These are phyloP conservation scores for Ceratobasidium sp. DNA, from an alignment of 1,284 basidiomycete species.

Conservation along the genomic window DNA sequence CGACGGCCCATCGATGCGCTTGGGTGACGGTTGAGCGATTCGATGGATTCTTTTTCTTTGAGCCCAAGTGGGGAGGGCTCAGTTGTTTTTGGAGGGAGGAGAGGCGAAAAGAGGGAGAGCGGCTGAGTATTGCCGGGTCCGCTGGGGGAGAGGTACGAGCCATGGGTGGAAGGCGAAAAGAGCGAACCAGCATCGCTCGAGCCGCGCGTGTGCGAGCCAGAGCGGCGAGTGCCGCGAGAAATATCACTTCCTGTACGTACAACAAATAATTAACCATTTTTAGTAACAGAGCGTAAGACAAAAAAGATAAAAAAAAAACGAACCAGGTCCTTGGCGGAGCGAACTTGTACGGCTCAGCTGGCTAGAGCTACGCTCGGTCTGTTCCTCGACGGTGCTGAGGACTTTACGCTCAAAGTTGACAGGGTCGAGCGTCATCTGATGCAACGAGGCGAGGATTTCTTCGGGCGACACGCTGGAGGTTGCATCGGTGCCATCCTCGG, in stretches of 20 bases:
- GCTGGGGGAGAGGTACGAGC: slow-evolving; percentile 30
- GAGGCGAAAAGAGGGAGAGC: slow-evolving; percentile 1
- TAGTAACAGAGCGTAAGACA: not conserved
- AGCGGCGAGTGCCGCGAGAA: slow-evolving; percentile 22
- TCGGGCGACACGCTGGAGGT: slow-evolving; percentile 43
- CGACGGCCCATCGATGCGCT: slow-evolving; percentile 62
- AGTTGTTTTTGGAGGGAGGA: not conserved
- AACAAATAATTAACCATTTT: not conserved
- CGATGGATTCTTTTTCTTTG: slow-evolving; percentile 32
- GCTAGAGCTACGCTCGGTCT: slow-evolving; percentile 65
- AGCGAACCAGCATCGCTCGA: slow-evolving; percentile 29
- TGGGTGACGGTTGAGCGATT: slow-evolving; percentile 20
- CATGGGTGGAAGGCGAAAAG: slow-evolving; percentile 38
- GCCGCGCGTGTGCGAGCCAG: slow-evolving; percentile 33
- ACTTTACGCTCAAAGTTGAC: slow-evolving; percentile 60
- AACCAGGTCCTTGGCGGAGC: not conserved
- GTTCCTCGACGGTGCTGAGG: slow-evolving; percentile 73
- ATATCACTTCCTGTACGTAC: slow-evolving; percentile 31
- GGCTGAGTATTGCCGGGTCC: slow-evolving; percentile 10
- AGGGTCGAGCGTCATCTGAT: slow-evolving; percentile 54
- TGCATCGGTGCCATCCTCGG: slow-evolving; percentile 21
- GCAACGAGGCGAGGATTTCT: slow-evolving; percentile 48
- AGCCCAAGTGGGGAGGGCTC: not conserved
- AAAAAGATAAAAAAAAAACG: not conserved
- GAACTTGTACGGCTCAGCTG: slow-evolving; percentile 52